Conservation (phyloP, 495 filamentous ascomycete species). For the Aspergillus nidulans region DNA sequence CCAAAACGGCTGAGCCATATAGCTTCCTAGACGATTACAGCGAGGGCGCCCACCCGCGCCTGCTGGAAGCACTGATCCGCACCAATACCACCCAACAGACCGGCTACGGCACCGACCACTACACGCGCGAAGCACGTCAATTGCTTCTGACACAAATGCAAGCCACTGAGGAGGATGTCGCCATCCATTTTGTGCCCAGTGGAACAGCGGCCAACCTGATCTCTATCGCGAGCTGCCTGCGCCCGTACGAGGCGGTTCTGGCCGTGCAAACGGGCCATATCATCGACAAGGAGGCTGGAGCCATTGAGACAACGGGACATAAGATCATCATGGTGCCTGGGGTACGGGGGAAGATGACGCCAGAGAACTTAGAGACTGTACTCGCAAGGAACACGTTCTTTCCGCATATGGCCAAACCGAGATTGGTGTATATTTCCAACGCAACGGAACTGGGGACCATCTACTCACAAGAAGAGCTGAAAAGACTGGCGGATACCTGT, state of each 20-base stretch:
- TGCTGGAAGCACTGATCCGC: conserved; percentile 37
- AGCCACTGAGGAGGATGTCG: conserved; percentile 33
- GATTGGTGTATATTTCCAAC: conserved; percentile 42
- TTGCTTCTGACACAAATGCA: conserved; percentile 29
- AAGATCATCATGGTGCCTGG: conserved; percentile 39
- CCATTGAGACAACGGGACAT: conserved; percentile 44
- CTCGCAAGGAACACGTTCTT: conserved; percentile 37
- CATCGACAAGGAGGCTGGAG: conserved; percentile 40
- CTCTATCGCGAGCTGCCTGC: conserved; percentile 41
- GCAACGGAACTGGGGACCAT: conserved; percentile 41
- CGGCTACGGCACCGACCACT: conserved; percentile 38
- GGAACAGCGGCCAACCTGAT: conserved; percentile 44
- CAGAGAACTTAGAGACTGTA: conserved; percentile 30
- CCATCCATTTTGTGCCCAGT: conserved; percentile 42
- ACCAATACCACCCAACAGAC: conserved; percentile 38
- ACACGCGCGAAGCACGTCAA: conserved; percentile 27
- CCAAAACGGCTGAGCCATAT: conserved; percentile 23
- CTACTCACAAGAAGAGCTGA: conserved; percentile 34
- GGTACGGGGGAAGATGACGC: conserved; percentile 38
- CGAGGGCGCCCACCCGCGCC: conserved; percentile 42
- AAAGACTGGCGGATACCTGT: conserved; percentile 29
- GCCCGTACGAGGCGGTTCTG: conserved; percentile 41
- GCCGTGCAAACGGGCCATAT: conserved; percentile 41
- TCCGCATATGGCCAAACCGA: conserved; percentile 43
- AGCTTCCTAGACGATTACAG: conserved; percentile 46